These are phyloP conservation scores for Aspergillus chevalieri DNA, from an alignment of 2,329 filamentous ascomycete species.

Conservation along the genomic window DNA sequence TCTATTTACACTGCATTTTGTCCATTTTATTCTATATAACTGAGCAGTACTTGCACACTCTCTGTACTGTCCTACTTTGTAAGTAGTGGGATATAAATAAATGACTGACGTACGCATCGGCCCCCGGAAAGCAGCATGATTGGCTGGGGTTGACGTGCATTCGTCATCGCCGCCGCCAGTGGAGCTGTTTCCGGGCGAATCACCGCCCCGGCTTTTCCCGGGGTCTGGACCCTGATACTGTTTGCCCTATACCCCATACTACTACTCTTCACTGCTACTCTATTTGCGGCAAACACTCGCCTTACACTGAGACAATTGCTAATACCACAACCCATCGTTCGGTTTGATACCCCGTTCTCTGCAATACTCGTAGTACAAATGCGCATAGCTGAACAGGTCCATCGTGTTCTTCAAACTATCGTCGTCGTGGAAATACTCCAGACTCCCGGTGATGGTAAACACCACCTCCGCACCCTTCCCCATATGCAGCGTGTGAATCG, in stretches of 20 bases:
- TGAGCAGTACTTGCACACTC: not conserved
- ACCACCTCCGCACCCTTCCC: conserved; percentile 13
- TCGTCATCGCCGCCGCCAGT: not conserved
- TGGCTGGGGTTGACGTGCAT: not conserved
- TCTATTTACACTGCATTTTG: not conserved
- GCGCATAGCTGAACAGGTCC: conserved; percentile 17
- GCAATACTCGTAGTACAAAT: conserved; percentile 18
- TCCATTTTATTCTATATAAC: not conserved
- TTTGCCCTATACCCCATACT: no score
- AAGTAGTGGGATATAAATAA: no score
- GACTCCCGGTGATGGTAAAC: conserved; percentile 12
- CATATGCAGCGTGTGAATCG: conserved; percentile 20
- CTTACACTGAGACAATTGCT: not conserved
- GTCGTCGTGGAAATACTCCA: conserved; percentile 20
- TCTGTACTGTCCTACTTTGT: no score
- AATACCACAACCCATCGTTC: conserved; percentile 9
- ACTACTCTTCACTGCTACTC: no score
- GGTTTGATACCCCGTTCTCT: conserved; percentile 11
- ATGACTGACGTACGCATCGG: no score
- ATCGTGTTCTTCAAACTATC: conserved; percentile 17
- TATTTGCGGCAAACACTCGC: no score
- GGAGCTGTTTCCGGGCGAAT: not conserved
- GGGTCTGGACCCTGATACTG: not conserved
- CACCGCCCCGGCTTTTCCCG: not conserved
- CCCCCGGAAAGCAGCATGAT: not conserved